Conservation (phyloP, 192 early-diverging fungal genomes). For the Dispira simplex region DNA sequence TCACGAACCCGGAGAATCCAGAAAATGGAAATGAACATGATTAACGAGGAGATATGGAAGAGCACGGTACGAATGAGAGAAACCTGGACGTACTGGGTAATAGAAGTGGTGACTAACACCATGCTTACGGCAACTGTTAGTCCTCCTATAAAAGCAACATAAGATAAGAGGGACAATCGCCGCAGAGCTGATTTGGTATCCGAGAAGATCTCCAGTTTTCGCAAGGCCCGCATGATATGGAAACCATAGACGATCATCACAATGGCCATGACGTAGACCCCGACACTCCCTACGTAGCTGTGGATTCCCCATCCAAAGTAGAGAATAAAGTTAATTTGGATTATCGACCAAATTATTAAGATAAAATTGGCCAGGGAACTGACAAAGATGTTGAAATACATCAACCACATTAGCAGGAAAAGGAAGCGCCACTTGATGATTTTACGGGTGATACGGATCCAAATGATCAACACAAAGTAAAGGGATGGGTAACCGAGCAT, state of each 20-base stretch:
- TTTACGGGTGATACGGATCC: slow-evolving; percentile 7
- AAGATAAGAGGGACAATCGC: background rate
- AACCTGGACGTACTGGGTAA: slow-evolving; percentile 10
- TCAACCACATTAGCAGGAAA: background rate
- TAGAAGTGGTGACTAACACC: slow-evolving; percentile 4
- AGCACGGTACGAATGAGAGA: background rate
- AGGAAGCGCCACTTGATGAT: slow-evolving; percentile 1
- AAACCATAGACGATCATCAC: slow-evolving; percentile 2
- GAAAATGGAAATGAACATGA: slow-evolving; percentile 2
- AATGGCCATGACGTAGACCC: background rate
- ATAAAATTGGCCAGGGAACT: background rate
- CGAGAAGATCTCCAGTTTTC: background rate
- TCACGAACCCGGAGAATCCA: slow-evolving; percentile 11
- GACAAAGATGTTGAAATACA: background rate
- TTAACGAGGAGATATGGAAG: background rate
- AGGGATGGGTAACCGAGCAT: slow-evolving; percentile 3
- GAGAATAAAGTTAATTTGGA: background rate
- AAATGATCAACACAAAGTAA: slow-evolving; percentile 7
- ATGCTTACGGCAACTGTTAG: background rate
- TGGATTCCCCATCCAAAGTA: slow-evolving; percentile 8
- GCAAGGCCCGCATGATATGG: slow-evolving; percentile 5
- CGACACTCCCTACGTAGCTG: slow-evolving; percentile 7
- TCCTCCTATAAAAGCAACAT: slow-evolving; percentile 5
- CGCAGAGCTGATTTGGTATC: slow-evolving; percentile 1
- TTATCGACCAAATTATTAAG: slow-evolving; percentile 4